Evolutionary conservation across 805 yeast species (phyloP), one percentile per base, ranked within the genome.

Genomic region (Nematodospora valgi): DNA sequence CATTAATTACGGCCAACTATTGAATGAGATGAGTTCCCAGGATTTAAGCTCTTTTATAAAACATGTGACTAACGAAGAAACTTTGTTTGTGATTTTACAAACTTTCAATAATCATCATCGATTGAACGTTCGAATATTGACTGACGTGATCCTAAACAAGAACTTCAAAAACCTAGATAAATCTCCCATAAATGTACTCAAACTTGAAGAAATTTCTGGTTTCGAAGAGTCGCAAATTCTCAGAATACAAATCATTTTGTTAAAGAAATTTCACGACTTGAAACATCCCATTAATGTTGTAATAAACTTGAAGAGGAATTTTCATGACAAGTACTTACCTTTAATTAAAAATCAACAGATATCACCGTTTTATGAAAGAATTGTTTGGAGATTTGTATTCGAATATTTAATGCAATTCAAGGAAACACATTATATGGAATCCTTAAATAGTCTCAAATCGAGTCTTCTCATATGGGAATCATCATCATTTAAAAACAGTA

Each of bases 361-460:
- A 11, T 39, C 57, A 16, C 62, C 65, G 10, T 64, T 62, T 33
- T 64, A 64, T 46, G 71, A 66, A 43, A 40, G 71, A 17, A 59
- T 64, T 1, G 51, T 64, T 9, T 66, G 72, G 72, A 61, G 60
- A 38, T 66, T 61, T 41, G 52, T 59, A 39, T 62, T 62, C 37
- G 67, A 64, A 27, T 64, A 60, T 38, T 40, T 52, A 28, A 44
- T 37, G 27, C 42, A 44, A 15, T 43, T 34, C 23, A 45, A 52
- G 15, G 62, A 56, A 42, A 11, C 38, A 8, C 39, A 53, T 38
- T 56, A 46, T 25, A 53, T 66, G 5, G 32, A 38, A 11, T 23
- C 32, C 14, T 39, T 65, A 11, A 35, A 48, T 34, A 41, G 44
- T 9, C 23, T 56, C 23, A 46, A 48, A 30, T 48, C 60, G n/a